Evolutionary conservation across 306 rosid genomes (phyloP).

Genomic region (Luffa acutangula): DNA sequence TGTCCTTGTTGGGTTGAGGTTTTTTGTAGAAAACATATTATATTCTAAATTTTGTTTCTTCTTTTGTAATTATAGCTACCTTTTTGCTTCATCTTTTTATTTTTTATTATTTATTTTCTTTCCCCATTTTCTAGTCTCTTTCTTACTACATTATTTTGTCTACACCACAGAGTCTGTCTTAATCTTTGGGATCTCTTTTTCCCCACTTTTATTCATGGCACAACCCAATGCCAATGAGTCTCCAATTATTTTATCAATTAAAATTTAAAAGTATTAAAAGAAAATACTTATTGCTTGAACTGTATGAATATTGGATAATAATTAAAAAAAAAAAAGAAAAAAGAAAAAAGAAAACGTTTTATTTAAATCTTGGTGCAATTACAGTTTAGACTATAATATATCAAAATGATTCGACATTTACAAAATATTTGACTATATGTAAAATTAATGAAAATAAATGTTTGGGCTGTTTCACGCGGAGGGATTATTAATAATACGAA

Average conservation of each 20-base stretch:
- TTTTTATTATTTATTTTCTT: background rate
- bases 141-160: background rate
- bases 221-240: background rate
- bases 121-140: background rate
- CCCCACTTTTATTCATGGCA: background rate
- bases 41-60: constrained; percentile 29
- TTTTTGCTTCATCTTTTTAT: background rate
- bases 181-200: background rate
- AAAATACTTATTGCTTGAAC: background rate
- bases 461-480: too few relatives aligned
- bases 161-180: background rate
- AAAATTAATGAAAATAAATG: too few relatives aligned
- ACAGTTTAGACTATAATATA: too few relatives aligned
- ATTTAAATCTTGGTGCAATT: too few relatives aligned
- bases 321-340: too few relatives aligned
- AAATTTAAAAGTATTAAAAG: background rate
- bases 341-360: too few relatives aligned
- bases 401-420: too few relatives aligned
- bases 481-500: too few relatives aligned
- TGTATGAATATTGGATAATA: background rate
- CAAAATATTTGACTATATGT: too few relatives aligned
- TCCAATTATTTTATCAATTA: background rate
- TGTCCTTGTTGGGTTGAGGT: constrained; percentile 25
- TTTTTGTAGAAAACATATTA: constrained; percentile 12
- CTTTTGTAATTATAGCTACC: constrained; percentile 23